Evolutionary conservation across 1,139 yeast species (phyloP).

Genomic region (Sugiyamaella paludigena): DNA sequence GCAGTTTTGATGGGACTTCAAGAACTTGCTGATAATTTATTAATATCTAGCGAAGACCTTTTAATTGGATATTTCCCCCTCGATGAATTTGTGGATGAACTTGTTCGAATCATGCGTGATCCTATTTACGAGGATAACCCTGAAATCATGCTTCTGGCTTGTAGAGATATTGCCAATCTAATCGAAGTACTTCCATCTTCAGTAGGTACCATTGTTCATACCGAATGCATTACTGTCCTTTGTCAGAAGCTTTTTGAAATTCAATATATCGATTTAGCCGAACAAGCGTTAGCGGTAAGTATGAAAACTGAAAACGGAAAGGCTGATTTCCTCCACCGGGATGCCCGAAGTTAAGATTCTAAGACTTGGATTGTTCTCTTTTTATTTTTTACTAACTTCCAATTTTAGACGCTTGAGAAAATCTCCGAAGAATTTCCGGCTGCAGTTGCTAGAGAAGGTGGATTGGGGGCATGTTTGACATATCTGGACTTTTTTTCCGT

Average conservation of each 20-base stretch:
- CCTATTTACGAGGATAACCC: slow-evolving; percentile 61
- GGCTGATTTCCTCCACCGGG: too few species aligned
- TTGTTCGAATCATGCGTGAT: slow-evolving; percentile 60
- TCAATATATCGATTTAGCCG: slow-evolving; percentile 85
- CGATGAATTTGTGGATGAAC: slow-evolving; percentile 50
- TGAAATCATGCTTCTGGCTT: slow-evolving; percentile 78
- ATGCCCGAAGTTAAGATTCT: too few species aligned
- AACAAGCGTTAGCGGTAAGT: slow-evolving; percentile 77
- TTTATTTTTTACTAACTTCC: background rate
- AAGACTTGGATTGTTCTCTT: slow-evolving; percentile 7
- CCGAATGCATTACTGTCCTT: slow-evolving; percentile 60
- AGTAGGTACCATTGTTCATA: slow-evolving; percentile 61
- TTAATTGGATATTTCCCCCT: slow-evolving; percentile 52
- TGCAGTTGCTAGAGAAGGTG: slow-evolving; percentile 47
- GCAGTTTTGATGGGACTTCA: slow-evolving; percentile 43
- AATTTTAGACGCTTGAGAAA: slow-evolving; percentile 36
- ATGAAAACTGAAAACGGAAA: too few species aligned
- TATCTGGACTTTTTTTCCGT: slow-evolving; percentile 85
- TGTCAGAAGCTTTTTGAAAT: slow-evolving; percentile 70
- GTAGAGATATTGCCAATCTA: slow-evolving; percentile 80
- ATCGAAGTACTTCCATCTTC: slow-evolving; percentile 73
- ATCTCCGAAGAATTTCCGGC: slow-evolving; percentile 39
- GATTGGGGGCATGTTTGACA: slow-evolving; percentile 64
- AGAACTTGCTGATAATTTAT: slow-evolving; percentile 39
- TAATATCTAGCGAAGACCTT: slow-evolving; percentile 39